Evolutionary conservation across 257 asterid species (phyloP).

Genomic region (Solanum chilense): DNA sequence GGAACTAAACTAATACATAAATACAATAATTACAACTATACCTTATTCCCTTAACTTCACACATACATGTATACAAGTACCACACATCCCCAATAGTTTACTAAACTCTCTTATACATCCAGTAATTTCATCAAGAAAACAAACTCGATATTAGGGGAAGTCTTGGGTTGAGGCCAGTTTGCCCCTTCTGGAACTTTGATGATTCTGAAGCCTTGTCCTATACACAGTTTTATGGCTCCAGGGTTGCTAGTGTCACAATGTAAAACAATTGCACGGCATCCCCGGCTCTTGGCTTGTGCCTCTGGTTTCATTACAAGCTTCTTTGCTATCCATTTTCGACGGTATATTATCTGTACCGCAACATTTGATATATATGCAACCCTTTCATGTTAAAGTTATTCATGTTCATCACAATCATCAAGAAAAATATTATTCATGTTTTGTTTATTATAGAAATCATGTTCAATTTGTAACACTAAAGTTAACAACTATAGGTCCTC

Average conservation of each 20-base stretch:
- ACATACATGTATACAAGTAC: not conserved
- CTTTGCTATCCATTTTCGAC: slow-evolving; percentile 74
- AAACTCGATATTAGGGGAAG: slow-evolving; percentile 46
- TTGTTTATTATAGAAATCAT: not conserved
- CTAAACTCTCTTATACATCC: not conserved
- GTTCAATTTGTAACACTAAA: not conserved
- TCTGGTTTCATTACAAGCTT: slow-evolving; percentile 64
- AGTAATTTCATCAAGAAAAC: slow-evolving; percentile 89
- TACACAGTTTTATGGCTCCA: slow-evolving; percentile 59
- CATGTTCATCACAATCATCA: not conserved
- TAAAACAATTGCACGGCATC: slow-evolving; percentile 77
- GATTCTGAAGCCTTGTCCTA: slow-evolving; percentile 46
- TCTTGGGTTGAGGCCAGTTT: slow-evolving; percentile 84
- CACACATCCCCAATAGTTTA: not conserved
- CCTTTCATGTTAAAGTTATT: slow-evolving; percentile 45
- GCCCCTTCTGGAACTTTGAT: slow-evolving; percentile 63
- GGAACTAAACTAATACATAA: not conserved
- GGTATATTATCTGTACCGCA: slow-evolving; percentile 60
- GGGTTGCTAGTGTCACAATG: slow-evolving; percentile 68
- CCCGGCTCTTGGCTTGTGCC: slow-evolving; percentile 76
- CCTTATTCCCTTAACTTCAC: not conserved
- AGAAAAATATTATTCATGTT: not conserved
- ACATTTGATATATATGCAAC: slow-evolving; percentile 86
- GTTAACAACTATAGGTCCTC: not conserved
- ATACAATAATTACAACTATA: not conserved